Percentiles rank a stretch among this genome's conserved stretches.
These are phyloP conservation scores for Dysphania ambrosioides DNA, from an alignment of 148 eudicot genomes.

Conservation along the genomic window DNA sequence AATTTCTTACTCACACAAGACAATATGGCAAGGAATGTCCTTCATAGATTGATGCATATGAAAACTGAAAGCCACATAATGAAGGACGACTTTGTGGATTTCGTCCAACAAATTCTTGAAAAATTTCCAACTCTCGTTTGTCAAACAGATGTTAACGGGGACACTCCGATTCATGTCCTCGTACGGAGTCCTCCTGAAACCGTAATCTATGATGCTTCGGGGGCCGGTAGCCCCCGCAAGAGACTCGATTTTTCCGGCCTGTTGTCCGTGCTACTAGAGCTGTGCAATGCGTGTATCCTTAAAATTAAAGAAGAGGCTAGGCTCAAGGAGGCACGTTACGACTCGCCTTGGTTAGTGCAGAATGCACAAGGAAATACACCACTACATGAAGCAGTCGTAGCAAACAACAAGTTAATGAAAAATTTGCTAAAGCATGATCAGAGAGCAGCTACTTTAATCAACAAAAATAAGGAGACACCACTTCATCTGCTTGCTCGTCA, in stretches of 20 bases:
- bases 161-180: constrained; percentile 11
- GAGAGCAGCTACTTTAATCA: too few relatives aligned
- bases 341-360: too few relatives aligned
- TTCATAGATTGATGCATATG: neutral
- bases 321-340: too few relatives aligned
- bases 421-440: too few relatives aligned
- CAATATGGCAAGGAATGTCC: neutral
- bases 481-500: too few relatives aligned
- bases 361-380: too few relatives aligned
- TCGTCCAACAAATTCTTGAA: constrained; percentile 1
- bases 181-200: neutral
- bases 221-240: too few relatives aligned
- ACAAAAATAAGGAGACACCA: too few relatives aligned
- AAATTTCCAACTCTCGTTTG: neutral
- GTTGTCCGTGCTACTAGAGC: neutral
- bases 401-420: too few relatives aligned
- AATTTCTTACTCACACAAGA: constrained; percentile 9
- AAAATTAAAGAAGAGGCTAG: too few relatives aligned
- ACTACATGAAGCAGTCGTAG: too few relatives aligned
- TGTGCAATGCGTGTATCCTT: neutral
- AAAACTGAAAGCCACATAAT: neutral
- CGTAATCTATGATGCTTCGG: neutral
- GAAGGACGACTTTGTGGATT: neutral
- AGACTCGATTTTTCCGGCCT: too few relatives aligned
- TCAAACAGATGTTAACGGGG: neutral